Base-by-base conservation (phyloP, 768 basidiomycete species). In the Boletus huronensis region DNA sequence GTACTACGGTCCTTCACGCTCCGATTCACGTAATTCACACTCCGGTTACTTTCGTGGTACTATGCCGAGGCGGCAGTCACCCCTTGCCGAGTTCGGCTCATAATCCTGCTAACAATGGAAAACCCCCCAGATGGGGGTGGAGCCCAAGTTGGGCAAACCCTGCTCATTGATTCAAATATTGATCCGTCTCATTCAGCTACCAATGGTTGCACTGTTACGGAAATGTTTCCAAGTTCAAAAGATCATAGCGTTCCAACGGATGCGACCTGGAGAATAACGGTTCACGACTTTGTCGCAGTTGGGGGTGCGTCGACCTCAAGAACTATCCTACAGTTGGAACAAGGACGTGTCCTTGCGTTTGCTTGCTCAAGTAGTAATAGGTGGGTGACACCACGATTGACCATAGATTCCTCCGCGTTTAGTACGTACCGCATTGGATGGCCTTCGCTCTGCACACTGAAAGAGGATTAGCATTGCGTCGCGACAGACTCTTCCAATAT, bases 401-500 rank as follows among this genome's bases (percentile, higher is more conserved):
- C 49, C 11, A 41, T 49, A 16, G 58, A 55, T 45, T 11, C 50
- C 1, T 64, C 62, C 42, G 13, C 17, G 21, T 70, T 70, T 45
- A 23, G 68, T 69, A 43, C 55, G 66, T 63, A 47, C 23, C 34
- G 14, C 28, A 26, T 60, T 39, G 41, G 42, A 45, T 29, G 14
- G 0, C 10, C 41, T 31, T 14, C 6, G 2, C 14, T 35, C 4
- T 48, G 5, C 11, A 6, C 35, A 26, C 59, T 69, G 35, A 66
- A 45, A 39, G 31, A 31, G 54, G 36, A 39, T 19, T 41, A 70
- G 70, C 45, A 28, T 34, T 62, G 41, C 48, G 39, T 45, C 29
- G 11, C 10, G 44, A 60, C 42, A 60, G 39, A 44, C 50, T 70
- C 38, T 70, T 64, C 58, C 57, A 53, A 46, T 70, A 69, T 52